phyloP scores from a whole-genome alignment of 139 green algal genomes.

The Chlorella vulgaris region DNA sequence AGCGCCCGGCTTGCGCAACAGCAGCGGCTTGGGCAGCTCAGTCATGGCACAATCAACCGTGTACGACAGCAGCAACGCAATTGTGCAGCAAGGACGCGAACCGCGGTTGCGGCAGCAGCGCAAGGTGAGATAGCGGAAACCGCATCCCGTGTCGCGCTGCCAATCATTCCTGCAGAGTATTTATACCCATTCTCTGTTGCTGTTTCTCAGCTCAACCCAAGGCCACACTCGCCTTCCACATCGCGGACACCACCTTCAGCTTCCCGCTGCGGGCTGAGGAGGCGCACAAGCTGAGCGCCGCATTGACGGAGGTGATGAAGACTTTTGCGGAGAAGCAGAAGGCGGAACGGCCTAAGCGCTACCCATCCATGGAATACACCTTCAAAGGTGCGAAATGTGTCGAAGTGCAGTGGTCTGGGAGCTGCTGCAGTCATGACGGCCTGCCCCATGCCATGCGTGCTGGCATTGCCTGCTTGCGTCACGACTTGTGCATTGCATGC shows the following conservation, averaged over 20 bases:
- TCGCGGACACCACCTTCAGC: constrained; percentile 13
- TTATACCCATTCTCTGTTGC: not conserved
- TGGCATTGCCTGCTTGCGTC: too few species aligned
- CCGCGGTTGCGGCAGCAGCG: not conserved
- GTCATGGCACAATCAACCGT: not conserved
- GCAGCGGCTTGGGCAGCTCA: too few species aligned
- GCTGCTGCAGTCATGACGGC: too few species aligned
- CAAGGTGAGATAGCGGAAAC: not conserved
- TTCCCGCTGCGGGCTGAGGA: constrained; percentile 27
- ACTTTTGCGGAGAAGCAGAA: constrained; percentile 77
- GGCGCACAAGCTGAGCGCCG: constrained; percentile 47
- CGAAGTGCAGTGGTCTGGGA: not conserved
- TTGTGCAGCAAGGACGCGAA: too few species aligned
- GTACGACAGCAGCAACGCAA: not conserved
- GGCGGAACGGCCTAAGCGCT: constrained; percentile 65
- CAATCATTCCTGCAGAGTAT: too few species aligned
- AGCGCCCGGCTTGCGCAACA: too few species aligned
- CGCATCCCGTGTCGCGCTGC: too few species aligned
- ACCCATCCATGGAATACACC: constrained; percentile 62
- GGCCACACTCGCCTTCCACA: constrained; percentile 22
- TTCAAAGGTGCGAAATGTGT: constrained; percentile 20
- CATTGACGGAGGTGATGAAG: constrained; percentile 60
- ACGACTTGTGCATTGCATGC: not conserved
- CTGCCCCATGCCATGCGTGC: too few species aligned
- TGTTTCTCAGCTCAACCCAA: not conserved